Evolutionary conservation across 2,329 filamentous ascomycete genomes (phyloP).

Genomic region (Epicoccum sorghinum): DNA sequence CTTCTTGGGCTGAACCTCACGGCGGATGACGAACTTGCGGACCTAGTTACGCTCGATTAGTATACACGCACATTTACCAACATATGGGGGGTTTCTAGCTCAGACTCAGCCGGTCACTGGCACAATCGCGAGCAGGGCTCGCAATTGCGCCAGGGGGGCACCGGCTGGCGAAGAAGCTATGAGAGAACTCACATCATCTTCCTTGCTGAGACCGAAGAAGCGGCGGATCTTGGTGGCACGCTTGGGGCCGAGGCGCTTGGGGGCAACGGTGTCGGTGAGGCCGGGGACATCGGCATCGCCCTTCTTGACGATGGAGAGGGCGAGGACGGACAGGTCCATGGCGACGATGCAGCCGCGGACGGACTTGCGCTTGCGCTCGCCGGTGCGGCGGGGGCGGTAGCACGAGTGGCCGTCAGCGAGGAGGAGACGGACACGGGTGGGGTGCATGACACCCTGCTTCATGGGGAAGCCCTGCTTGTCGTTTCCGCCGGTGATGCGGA

Average conservation of each 20-base stretch:
- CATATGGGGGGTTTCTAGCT: constrained; percentile 35
- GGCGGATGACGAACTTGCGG: constrained; percentile 99
- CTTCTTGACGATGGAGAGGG: constrained; percentile 96
- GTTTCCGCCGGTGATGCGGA: constrained; percentile 99
- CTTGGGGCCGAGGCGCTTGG: constrained; percentile 99
- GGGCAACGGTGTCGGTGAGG: constrained; percentile 95
- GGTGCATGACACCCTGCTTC: constrained; percentile 99
- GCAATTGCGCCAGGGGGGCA: constrained; percentile 22
- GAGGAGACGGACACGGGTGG: constrained; percentile 96
- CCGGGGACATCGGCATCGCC: constrained; percentile 93
- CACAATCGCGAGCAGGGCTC: neutral
- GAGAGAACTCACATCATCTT: constrained; percentile 94
- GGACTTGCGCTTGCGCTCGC: constrained; percentile 99
- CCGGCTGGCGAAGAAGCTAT: constrained; percentile 70
- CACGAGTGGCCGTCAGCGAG: constrained; percentile 97
- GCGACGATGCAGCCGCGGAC: constrained; percentile 99
- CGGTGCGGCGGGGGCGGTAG: constrained; percentile 97
- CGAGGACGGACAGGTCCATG: constrained; percentile 92
- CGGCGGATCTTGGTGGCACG: constrained; percentile 99
- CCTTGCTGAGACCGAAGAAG: constrained; percentile 99
- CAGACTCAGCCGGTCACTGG: constrained; percentile 55
- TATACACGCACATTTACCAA: constrained; percentile 16
- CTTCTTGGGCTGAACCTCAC: constrained; percentile 94
- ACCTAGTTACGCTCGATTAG: constrained; percentile 63
- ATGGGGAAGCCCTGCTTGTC: constrained; percentile 99